Conservation (phyloP, 2,329 filamentous ascomycete species). For the Amesomyces nigricolor region DNA sequence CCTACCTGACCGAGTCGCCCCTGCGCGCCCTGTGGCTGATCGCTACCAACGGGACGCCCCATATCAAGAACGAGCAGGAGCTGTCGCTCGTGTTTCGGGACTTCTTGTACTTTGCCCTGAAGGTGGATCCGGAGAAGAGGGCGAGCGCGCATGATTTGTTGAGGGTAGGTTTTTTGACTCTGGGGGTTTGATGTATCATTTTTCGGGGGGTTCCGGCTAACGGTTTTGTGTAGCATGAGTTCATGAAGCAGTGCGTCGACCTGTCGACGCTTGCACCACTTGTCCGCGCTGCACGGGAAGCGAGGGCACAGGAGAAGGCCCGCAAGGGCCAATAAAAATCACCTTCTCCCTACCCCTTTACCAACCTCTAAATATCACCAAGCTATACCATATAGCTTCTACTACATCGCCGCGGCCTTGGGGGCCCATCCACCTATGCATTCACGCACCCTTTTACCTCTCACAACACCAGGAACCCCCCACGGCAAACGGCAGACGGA, state of each 20-base stretch:
- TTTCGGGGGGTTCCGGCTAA: constrained; percentile 15
- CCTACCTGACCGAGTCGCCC: constrained; percentile 92
- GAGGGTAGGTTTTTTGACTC: constrained; percentile 56
- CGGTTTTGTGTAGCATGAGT: constrained; percentile 56
- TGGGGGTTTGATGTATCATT: too few relatives aligned
- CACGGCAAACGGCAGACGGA: too few relatives aligned
- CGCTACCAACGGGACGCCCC: constrained; percentile 90
- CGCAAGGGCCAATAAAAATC: constrained; percentile 50
- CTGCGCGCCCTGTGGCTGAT: constrained; percentile 91
- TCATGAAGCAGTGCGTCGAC: constrained; percentile 72
- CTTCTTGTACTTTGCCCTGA: constrained; percentile 87
- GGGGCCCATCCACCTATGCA: too few relatives aligned
- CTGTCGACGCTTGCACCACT: constrained; percentile 75
- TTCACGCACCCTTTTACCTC: too few relatives aligned
- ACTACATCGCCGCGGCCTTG: too few relatives aligned
- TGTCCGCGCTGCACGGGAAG: constrained; percentile 78
- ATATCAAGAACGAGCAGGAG: constrained; percentile 87
- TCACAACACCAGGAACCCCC: too few relatives aligned
- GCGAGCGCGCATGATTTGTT: constrained; percentile 91
- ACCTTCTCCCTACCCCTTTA: neutral
- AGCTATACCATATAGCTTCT: too few relatives aligned
- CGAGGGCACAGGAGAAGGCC: constrained; percentile 78
- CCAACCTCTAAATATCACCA: neutral
- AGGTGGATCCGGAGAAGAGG: constrained; percentile 95
- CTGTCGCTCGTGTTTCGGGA: constrained; percentile 79